A percentile compares a stretch with the other conserved stretches of the same genome.
These are phyloP conservation scores for Penicillium sp. DNA, from an alignment of 2,329 filamentous ascomycete species.

Conservation along the genomic window DNA sequence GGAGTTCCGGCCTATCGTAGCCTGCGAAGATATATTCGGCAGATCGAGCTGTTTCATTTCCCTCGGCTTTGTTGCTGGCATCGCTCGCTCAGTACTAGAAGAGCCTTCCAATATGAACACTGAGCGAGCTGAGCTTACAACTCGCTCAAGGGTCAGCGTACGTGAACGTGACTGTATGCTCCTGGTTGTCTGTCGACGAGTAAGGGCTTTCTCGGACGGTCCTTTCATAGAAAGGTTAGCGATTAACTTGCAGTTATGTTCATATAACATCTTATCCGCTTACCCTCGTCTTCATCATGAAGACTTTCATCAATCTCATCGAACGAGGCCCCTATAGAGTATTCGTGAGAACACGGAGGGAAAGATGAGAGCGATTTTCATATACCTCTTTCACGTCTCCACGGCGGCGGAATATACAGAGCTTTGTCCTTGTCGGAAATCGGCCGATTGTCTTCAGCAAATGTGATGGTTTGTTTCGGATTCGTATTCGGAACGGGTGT, in stretches of 20 bases:
- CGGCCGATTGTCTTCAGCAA: background rate
- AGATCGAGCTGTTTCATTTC: constrained; percentile 19
- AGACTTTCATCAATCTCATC: constrained; percentile 19
- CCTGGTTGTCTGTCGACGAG: constrained; percentile 1
- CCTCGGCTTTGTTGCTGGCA: background rate
- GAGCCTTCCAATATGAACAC: constrained; percentile 7
- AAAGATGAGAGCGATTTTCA: background rate
- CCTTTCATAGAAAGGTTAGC: background rate
- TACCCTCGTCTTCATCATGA: constrained; percentile 5
- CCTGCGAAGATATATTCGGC: constrained; percentile 37
- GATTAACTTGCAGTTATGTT: background rate
- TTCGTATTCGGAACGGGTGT: background rate
- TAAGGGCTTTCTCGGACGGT: background rate
- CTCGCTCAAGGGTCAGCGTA: constrained; percentile 7
- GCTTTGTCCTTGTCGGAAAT: constrained; percentile 15
- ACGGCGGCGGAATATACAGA: constrained; percentile 23
- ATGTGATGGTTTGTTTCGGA: constrained; percentile 5
- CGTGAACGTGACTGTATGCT: background rate
- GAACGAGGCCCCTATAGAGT: constrained; percentile 18
- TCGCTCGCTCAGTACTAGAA: too few species aligned
- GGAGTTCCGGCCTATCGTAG: constrained; percentile 42
- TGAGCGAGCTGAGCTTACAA: constrained; percentile 1
- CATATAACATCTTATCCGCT: constrained; percentile 19
- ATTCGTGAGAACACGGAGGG: background rate
- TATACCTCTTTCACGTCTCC: constrained; percentile 18